These are phyloP conservation scores for Aspergillus carlsbadensis DNA, from an alignment of 495 filamentous ascomycete species.

Conservation along the genomic window DNA sequence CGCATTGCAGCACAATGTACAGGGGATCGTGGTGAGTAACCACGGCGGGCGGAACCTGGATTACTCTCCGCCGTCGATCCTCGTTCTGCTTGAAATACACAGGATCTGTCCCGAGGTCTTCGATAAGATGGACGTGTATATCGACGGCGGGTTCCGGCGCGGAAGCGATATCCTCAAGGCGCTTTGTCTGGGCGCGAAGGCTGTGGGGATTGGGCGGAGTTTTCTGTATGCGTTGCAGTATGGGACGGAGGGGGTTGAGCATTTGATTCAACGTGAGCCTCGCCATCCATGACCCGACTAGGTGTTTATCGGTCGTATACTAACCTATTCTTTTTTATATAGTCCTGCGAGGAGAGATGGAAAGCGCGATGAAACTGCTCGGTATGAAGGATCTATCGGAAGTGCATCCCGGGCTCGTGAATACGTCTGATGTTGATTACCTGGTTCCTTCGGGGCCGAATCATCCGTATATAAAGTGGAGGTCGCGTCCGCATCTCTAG, in stretches of 20 bases:
- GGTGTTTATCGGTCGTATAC: background rate
- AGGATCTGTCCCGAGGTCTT: constrained; percentile 61
- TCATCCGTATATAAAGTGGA: constrained; percentile 10
- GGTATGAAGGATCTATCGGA: constrained; percentile 12
- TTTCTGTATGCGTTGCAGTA: constrained; percentile 54
- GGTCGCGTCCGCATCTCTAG: background rate
- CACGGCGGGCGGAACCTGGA: constrained; percentile 69
- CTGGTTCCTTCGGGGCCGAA: constrained; percentile 1
- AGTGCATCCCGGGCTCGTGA: constrained; percentile 11
- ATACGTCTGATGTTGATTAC: constrained; percentile 13
- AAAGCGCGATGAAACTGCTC: constrained; percentile 11
- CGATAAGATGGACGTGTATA: constrained; percentile 58
- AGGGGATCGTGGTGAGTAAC: constrained; percentile 67
- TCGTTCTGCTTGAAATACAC: constrained; percentile 63
- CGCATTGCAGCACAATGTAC: constrained; percentile 54
- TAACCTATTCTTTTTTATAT: too few species aligned
- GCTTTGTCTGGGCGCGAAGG: constrained; percentile 61
- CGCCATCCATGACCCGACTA: too few species aligned
- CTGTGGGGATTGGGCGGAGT: constrained; percentile 60
- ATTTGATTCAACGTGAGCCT: constrained; percentile 13
- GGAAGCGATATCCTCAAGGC: constrained; percentile 70
- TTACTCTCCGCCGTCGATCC: constrained; percentile 54
- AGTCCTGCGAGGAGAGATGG: constrained; percentile 15
- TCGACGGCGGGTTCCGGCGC: constrained; percentile 64
- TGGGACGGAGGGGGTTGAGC: constrained; percentile 23